Evolutionary conservation across 2,329 filamentous ascomycete species (phyloP).

Genomic region (Botryotinia narcissicola): DNA sequence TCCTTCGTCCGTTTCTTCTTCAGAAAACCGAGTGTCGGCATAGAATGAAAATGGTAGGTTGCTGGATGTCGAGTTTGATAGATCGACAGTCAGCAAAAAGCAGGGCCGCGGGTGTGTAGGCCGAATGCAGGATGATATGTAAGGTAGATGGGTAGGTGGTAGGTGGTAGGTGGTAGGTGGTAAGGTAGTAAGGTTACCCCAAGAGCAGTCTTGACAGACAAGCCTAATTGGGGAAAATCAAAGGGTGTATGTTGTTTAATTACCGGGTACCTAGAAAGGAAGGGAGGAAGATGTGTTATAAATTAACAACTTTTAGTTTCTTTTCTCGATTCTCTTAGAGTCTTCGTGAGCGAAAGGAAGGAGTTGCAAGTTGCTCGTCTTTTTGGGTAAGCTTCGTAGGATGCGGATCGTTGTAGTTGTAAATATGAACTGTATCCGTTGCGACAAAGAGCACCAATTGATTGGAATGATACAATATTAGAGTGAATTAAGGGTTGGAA

Average conservation of each 20-base stretch:
- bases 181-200: conserved; percentile 4
- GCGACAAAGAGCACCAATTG: conserved; percentile 18
- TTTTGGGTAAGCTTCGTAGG: neutral
- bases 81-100: conserved; percentile 31
- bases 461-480: conserved; percentile 19
- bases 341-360: neutral
- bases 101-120: conserved; percentile 23
- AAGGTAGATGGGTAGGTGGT: conserved; percentile 9
- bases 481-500: conserved; percentile 5
- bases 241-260: neutral
- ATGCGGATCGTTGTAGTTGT: conserved; percentile 1
- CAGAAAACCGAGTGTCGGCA: conserved; percentile 94
- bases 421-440: conserved; percentile 8
- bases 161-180: neutral
- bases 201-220: neutral
- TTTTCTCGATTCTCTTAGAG: neutral
- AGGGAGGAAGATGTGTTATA: neutral
- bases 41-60: conserved; percentile 44
- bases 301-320: neutral
- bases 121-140: conserved; percentile 32
- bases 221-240: neutral
- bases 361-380: neutral
- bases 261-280: neutral
- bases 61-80: conserved; percentile 31
- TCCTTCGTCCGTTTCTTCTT: conserved; percentile 99